Conservation (phyloP, 2,329 filamentous ascomycete genomes). For the Leptographium flavum region DNA sequence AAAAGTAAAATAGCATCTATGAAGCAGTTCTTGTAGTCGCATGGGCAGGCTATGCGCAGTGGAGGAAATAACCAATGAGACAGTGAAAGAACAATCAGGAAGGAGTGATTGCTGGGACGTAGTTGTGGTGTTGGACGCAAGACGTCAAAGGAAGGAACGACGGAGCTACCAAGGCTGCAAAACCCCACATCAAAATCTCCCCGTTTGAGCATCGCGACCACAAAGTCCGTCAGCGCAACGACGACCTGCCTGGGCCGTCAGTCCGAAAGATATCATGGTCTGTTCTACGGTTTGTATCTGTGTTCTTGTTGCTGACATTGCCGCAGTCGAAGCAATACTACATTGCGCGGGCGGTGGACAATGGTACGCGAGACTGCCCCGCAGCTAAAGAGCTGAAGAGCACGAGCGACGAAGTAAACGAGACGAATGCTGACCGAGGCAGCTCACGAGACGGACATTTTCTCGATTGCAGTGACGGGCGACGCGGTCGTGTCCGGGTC, state of each 20-base stretch:
- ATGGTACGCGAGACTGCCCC: conserved; percentile 38
- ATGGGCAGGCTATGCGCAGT: too few relatives aligned
- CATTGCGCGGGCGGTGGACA: conserved; percentile 77
- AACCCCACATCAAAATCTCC: too few relatives aligned
- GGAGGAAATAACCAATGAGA: too few relatives aligned
- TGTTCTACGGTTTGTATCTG: neutral
- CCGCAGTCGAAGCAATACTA: conserved; percentile 96
- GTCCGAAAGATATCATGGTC: conserved; percentile 1
- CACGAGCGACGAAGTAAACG: neutral
- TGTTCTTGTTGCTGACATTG: neutral
- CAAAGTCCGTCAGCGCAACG: too few relatives aligned
- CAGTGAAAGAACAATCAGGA: too few relatives aligned
- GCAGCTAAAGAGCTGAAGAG: conserved; percentile 9
- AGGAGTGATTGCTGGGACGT: too few relatives aligned
- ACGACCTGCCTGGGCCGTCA: too few relatives aligned
- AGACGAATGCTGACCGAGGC: neutral
- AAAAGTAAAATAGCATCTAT: neutral
- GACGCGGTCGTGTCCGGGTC: conserved; percentile 68
- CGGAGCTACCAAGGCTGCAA: too few relatives aligned
- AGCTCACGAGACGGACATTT: conserved; percentile 80
- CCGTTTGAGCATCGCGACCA: too few relatives aligned
- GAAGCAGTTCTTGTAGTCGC: neutral
- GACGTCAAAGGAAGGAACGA: too few relatives aligned
- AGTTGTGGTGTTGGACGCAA: too few relatives aligned
- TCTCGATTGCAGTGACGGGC: conserved; percentile 63